phyloP scores from a whole-genome alignment of 257 asterid genomes.

The Solanum tacnaense region DNA sequence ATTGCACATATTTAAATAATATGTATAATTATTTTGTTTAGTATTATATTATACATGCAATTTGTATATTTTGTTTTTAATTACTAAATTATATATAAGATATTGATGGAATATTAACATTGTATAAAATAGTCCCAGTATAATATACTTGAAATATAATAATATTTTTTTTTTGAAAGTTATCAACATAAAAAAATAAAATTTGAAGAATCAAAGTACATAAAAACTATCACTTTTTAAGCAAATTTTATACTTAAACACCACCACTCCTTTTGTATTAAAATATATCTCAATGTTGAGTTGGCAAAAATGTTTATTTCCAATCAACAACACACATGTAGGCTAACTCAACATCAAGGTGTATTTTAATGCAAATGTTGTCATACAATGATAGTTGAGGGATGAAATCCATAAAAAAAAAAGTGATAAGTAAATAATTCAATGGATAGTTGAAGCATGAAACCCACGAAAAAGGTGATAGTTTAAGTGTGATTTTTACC shows the following conservation, averaged over 20 bases:
- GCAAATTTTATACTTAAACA: background rate
- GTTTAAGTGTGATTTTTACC: background rate
- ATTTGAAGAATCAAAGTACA: background rate
- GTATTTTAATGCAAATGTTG: background rate
- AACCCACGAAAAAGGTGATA: background rate
- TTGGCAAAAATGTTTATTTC: background rate
- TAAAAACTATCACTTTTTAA: background rate
- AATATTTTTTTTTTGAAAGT: fast-evolving
- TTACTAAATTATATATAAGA: background rate
- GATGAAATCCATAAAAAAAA: background rate
- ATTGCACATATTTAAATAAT: background rate
- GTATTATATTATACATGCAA: background rate
- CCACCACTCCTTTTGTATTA: background rate
- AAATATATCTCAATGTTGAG: background rate
- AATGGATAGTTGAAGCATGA: background rate
- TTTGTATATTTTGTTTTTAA: background rate
- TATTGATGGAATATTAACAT: background rate
- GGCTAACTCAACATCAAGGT: background rate
- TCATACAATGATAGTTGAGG: background rate
- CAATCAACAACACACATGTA: background rate
- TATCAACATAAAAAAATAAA: background rate
- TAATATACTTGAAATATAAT: background rate
- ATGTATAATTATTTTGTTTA: background rate
- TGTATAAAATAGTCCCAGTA: background rate
- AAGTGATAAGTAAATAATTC: background rate